Percentiles rank a stretch among this genome's conserved stretches.
These are phyloP conservation scores for Calocybe cyanea DNA, from an alignment of 768 basidiomycete genomes.

Conservation along the genomic window DNA sequence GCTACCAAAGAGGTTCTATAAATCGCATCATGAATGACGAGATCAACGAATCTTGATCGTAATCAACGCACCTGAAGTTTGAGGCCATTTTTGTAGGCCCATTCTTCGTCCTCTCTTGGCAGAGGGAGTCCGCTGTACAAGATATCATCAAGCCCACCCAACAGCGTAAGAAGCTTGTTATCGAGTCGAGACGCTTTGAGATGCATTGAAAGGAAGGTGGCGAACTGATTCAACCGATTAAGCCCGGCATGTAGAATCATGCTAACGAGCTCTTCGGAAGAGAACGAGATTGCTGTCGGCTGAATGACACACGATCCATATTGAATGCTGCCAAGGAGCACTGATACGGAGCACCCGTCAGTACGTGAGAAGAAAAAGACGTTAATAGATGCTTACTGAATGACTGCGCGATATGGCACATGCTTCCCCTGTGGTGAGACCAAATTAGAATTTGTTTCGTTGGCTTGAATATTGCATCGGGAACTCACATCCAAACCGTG, in stretches of 20 bases:
- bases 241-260: slow-evolving; percentile 67
- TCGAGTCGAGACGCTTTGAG: slow-evolving; percentile 38
- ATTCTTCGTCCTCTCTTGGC: slow-evolving; percentile 67
- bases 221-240: slow-evolving; percentile 75
- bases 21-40: too few species aligned
- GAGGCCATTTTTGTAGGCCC: slow-evolving; percentile 62
- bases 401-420: slow-evolving; percentile 78
- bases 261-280: slow-evolving; percentile 63
- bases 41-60: slow-evolving; percentile 19
- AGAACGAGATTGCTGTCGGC: slow-evolving; percentile 61
- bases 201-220: slow-evolving; percentile 62
- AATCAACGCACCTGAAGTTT: slow-evolving; percentile 51
- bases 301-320: slow-evolving; percentile 72
- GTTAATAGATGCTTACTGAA: slow-evolving; percentile 51
- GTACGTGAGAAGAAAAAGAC: slow-evolving; percentile 15
- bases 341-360: slow-evolving; percentile 30
- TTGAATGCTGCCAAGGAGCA: slow-evolving; percentile 69
- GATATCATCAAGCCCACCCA: slow-evolving; percentile 59
- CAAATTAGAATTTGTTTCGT: slow-evolving; percentile 1
- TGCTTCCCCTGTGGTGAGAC: slow-evolving; percentile 57
- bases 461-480: not conserved
- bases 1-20: slow-evolving; percentile 75
- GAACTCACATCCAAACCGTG: slow-evolving; percentile 53
- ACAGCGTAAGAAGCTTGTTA: slow-evolving; percentile 54
- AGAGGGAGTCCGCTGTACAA: slow-evolving; percentile 65